These are phyloP conservation scores for Beauveria australis DNA, from an alignment of 2,329 filamentous ascomycete species.

Conservation along the genomic window DNA sequence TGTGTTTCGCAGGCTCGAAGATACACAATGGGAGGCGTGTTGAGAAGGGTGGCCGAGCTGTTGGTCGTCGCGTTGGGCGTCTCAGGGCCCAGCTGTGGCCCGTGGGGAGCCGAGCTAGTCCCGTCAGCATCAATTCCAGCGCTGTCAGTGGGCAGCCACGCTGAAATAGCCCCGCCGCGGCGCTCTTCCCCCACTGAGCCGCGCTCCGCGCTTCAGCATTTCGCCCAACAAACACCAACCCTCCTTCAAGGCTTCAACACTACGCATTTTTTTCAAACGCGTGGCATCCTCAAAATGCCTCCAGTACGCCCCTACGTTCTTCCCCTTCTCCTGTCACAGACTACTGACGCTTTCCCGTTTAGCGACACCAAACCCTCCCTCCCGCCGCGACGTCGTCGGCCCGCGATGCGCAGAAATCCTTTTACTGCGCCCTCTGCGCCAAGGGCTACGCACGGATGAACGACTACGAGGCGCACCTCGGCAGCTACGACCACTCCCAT, in stretches of 20 bases:
- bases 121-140: not conserved
- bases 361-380: constrained; percentile 51
- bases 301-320: not conserved
- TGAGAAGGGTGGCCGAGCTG: not conserved
- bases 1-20: too few relatives aligned
- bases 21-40: not conserved
- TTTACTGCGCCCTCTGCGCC: constrained; percentile 80
- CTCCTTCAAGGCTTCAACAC: not conserved
- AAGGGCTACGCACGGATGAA: constrained; percentile 95
- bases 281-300: not conserved
- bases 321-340: not conserved
- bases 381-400: constrained; percentile 54
- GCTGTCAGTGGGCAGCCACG: not conserved
- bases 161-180: not conserved
- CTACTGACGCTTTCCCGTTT: constrained; percentile 31
- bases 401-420: constrained; percentile 68
- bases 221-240: not conserved
- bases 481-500: constrained; percentile 92
- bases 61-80: not conserved
- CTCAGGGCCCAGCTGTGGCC: not conserved
- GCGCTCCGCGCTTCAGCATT: not conserved
- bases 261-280: not conserved
- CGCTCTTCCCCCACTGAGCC: not conserved
- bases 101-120: not conserved
- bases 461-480: constrained; percentile 91